phyloP scores from a whole-genome alignment of 2,329 filamentous ascomycete species.

The Pyricularia sp. region DNA sequence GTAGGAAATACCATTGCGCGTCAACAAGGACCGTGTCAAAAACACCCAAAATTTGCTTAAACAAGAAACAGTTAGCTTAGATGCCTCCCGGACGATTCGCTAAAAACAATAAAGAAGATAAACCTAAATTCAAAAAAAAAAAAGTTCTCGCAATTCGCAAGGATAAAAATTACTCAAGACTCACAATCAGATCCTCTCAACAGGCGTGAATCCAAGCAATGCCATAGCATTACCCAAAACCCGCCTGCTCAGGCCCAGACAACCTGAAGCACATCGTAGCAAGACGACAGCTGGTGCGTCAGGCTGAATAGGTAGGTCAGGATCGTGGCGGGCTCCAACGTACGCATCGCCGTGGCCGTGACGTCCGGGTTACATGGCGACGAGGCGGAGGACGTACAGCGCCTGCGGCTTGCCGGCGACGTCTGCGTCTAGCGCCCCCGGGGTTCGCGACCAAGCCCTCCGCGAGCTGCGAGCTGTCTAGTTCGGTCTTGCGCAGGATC shows the following conservation, averaged over 20 bases:
- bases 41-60: background rate
- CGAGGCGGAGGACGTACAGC: too few species aligned
- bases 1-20: background rate
- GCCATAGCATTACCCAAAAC: conserved; percentile 53
- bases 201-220: conserved; percentile 35
- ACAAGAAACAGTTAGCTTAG: background rate
- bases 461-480: too few species aligned
- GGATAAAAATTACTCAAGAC: background rate
- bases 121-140: background rate
- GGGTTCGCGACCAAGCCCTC: too few species aligned
- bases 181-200: background rate
- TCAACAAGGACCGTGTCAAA: background rate
- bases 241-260: conserved; percentile 33
- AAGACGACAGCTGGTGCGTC: too few species aligned
- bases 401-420: too few species aligned
- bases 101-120: background rate
- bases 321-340: too few species aligned
- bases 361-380: too few species aligned
- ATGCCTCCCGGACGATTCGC: too few species aligned
- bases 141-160: background rate
- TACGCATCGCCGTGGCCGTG: too few species aligned
- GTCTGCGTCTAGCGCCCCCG: too few species aligned
- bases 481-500: too few species aligned
- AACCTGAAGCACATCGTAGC: conserved; percentile 23
- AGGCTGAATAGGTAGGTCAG: too few species aligned